These are phyloP conservation scores for Pythium insidiosum DNA, from an alignment of 352 stramenopile species.

Conservation along the genomic window DNA sequence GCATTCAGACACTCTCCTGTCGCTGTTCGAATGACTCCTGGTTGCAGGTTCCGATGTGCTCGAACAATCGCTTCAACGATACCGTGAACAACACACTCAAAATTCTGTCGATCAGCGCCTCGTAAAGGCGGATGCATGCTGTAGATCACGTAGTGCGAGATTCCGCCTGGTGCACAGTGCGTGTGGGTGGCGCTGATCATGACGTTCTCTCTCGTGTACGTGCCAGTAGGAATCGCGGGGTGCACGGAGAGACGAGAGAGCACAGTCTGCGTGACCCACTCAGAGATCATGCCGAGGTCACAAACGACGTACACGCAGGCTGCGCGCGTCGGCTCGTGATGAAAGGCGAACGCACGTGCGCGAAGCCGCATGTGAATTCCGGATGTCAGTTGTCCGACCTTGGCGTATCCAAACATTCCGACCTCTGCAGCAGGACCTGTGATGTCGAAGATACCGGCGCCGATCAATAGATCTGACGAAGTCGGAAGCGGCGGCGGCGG, in stretches of 20 bases:
- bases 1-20: constrained; percentile 57
- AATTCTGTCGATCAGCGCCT: constrained; percentile 73
- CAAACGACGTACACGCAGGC: constrained; percentile 81
- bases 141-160: constrained; percentile 91
- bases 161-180: constrained; percentile 84
- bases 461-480: constrained; percentile 34
- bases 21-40: constrained; percentile 49
- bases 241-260: constrained; percentile 46
- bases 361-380: constrained; percentile 85
- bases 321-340: constrained; percentile 17
- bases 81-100: constrained; percentile 86
- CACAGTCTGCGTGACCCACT: constrained; percentile 84
- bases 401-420: constrained; percentile 87
- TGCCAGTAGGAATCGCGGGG: constrained; percentile 22
- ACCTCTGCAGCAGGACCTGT: constrained; percentile 75
- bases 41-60: constrained; percentile 71
- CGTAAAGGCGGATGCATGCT: constrained; percentile 73
- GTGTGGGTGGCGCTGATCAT: constrained; percentile 90
- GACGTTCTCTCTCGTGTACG: constrained; percentile 71
- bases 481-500: constrained; percentile 9
- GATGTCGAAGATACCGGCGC: constrained; percentile 80
- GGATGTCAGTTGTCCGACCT: constrained; percentile 58
- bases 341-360: constrained; percentile 76
- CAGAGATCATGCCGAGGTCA: constrained; percentile 85
- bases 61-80: constrained; percentile 78